Evolutionary conservation across 192 early-diverging fungal species (phyloP).

Genomic region (Gonapodya sp.): DNA sequence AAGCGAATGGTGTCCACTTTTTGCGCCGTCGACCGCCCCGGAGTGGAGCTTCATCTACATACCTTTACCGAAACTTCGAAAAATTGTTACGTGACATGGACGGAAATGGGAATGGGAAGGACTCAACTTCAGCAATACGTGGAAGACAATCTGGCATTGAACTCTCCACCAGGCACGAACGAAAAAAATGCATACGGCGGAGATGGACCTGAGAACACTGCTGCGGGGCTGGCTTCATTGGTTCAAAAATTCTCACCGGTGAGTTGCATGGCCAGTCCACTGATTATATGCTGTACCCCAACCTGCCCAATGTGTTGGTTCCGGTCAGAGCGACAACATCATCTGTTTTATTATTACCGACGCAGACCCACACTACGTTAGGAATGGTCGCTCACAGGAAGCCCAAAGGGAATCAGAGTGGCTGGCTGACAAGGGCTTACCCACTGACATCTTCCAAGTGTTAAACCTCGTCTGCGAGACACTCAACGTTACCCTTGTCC

Average conservation of each 20-base stretch:
- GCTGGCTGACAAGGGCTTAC: constrained; percentile 16
- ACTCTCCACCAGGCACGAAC: not conserved
- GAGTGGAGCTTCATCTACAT: constrained; percentile 15
- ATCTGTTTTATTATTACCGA: constrained; percentile 22
- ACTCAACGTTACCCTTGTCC: constrained; percentile 23
- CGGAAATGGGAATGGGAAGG: not conserved
- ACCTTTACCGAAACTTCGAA: constrained; percentile 17
- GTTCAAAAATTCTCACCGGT: constrained; percentile 11
- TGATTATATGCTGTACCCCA: not conserved
- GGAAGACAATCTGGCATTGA: not conserved
- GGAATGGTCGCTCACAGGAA: not conserved
- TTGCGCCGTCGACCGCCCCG: constrained; percentile 14
- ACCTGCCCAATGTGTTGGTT: not conserved
- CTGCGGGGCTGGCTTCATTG: constrained; percentile 14
- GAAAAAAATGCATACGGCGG: constrained; percentile 14
- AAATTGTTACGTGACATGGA: not conserved
- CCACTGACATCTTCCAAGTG: constrained; percentile 19
- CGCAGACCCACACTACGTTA: constrained; percentile 14
- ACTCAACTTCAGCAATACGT: not conserved
- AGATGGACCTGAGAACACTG: constrained; percentile 24
- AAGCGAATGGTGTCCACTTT: constrained; percentile 18
- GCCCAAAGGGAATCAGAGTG: constrained; percentile 7
- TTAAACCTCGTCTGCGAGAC: constrained; percentile 19
- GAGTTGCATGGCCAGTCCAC: not conserved
- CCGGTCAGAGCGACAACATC: constrained; percentile 16